phyloP scores from a whole-genome alignment of 2,329 filamentous ascomycete genomes.

The Dactylellina drechsleri region DNA sequence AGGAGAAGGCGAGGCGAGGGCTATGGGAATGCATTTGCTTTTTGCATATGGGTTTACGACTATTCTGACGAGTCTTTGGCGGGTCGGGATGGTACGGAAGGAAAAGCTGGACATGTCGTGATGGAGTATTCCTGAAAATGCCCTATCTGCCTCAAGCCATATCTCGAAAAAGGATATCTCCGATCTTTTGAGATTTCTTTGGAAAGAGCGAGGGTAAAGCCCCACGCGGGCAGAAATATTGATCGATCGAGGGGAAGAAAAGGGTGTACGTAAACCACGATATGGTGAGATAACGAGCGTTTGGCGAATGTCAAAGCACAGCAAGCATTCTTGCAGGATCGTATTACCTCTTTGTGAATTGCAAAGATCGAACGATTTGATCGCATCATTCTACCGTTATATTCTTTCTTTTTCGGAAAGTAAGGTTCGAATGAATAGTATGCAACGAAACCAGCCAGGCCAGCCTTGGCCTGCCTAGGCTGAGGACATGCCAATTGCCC shows the following conservation, averaged over 20 bases:
- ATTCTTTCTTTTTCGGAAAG: neutral
- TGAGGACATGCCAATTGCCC: neutral
- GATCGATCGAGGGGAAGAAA: neutral
- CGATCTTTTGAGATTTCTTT: neutral
- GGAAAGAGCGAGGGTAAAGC: no score
- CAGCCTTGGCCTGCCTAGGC: constrained; percentile 1
- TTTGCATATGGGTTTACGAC: no score
- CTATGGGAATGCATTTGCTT: no score
- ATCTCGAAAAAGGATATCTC: neutral
- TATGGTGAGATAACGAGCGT: neutral
- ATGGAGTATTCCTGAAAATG: neutral
- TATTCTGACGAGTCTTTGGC: no score
- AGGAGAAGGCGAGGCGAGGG: neutral
- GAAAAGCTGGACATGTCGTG: neutral
- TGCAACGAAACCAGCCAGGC: no score
- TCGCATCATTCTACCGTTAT: constrained; percentile 27
- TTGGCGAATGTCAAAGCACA: constrained; percentile 1
- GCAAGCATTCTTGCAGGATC: neutral
- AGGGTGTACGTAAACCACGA: neutral
- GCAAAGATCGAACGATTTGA: constrained; percentile 22
- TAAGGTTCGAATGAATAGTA: no score
- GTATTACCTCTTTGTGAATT: neutral
- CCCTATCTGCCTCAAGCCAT: neutral
- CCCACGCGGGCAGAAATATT: no score
- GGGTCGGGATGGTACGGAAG: constrained; percentile 11